phyloP scores from a whole-genome alignment of 2,329 filamentous ascomycete species.

The Akanthomyces dipterigenus region DNA sequence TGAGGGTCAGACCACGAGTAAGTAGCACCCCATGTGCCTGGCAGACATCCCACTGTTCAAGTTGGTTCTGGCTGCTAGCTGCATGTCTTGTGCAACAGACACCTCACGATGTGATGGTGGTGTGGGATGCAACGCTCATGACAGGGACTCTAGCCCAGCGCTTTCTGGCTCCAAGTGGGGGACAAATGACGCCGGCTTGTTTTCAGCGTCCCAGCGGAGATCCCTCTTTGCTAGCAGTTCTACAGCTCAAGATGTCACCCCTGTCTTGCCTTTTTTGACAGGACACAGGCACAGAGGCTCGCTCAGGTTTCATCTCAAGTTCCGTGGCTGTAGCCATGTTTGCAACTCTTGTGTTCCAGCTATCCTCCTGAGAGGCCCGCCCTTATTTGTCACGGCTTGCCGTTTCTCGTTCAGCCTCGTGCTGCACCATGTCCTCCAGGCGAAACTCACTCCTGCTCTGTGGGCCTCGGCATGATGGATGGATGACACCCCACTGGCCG shows the following conservation, averaged over 20 bases:
- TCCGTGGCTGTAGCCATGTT: background rate
- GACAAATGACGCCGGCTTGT: background rate
- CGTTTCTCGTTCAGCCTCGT: background rate
- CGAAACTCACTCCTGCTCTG: background rate
- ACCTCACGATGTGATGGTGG: background rate
- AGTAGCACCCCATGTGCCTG: background rate
- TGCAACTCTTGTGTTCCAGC: background rate
- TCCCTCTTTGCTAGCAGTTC: background rate
- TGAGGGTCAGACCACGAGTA: background rate
- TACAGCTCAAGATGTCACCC: background rate
- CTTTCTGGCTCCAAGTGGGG: slow-evolving; percentile 1
- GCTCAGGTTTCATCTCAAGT: slow-evolving; percentile 9
- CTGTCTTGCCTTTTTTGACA: background rate
- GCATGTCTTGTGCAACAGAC: background rate
- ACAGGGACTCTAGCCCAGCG: background rate
- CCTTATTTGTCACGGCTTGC: background rate
- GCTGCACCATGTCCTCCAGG: background rate
- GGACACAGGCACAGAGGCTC: background rate
- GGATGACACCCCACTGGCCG: background rate
- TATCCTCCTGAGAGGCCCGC: background rate
- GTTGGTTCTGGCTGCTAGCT: background rate
- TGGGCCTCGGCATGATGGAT: background rate
- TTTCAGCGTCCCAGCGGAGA: slow-evolving; percentile 3
- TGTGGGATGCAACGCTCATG: slow-evolving; percentile 1
- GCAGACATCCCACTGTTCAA: background rate